Evolutionary conservation across 1,284 basidiomycete genomes (phyloP), one percentile per base, ranked within the genome.

Genomic region (Rhodotorula sp.): DNA sequence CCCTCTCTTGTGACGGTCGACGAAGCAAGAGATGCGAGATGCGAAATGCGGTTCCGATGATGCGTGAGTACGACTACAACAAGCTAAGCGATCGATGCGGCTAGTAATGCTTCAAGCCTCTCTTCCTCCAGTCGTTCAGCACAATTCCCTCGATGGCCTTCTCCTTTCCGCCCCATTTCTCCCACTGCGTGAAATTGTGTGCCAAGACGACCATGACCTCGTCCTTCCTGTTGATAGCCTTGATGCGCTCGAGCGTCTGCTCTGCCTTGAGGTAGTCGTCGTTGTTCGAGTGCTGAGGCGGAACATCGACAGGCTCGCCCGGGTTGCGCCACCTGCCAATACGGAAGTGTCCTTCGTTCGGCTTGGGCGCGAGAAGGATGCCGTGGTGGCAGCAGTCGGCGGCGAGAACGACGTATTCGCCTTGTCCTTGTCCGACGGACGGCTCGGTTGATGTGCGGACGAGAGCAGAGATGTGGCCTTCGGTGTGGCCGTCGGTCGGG

Each of bases 401-500:
- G 24, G 59, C 68, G 27, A 70, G 53, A n/a, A 73, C 49, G 55
- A 70, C 62, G 51, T 64, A 73, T 47, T 73, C 67, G 24, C 20
- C 54, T 24, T 46, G 27, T 9, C n/a, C 1, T 15, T n/a, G 19
- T 29, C 29, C 13, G 46, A 22, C 44, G 20, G 36, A 24, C n/a
- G 39, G 27, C 3, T 27, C 11, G 3, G 48, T 8, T 3, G 48
- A 27, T 6, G 86, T 87, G 54, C 87, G 84, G 30, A 81, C 84
- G 27, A 87, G 82, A 30, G 84, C 74, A 66, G 84, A 85, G 65
- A 87, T 68, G 74, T 87, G 86, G 0, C 86, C 86, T 1, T 80
- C 77, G 36, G 85, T 79, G 76, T 87, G 85, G 0, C 86, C 86
- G 22, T 84, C 83, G 10, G 86, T 82, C 71, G 87, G 84, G 64